Conservation (phyloP, 352 stramenopile genomes). For the Phytophthora citricola region DNA sequence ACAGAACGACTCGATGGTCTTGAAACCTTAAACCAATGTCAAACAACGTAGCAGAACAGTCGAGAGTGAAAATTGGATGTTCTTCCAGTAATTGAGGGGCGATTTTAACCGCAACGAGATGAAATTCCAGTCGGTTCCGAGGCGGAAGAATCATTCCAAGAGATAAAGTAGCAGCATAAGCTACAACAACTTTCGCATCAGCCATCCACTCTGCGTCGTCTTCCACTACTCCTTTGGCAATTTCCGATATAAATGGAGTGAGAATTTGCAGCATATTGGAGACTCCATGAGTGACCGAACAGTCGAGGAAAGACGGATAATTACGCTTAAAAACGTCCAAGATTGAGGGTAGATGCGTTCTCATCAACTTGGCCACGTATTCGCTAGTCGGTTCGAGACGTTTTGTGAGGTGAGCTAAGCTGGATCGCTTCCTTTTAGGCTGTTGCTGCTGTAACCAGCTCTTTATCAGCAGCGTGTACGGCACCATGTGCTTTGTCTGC, state of each 20-base stretch:
- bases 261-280: constrained; percentile 58
- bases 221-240: constrained; percentile 37
- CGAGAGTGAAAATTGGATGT: constrained; percentile 26
- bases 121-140: constrained; percentile 42
- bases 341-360: constrained; percentile 48
- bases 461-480: constrained; percentile 77
- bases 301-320: constrained; percentile 43
- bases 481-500: constrained; percentile 49
- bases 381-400: constrained; percentile 27
- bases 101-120: constrained; percentile 25
- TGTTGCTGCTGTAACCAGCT: constrained; percentile 52
- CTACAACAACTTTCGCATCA: constrained; percentile 47
- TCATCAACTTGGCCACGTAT: constrained; percentile 51
- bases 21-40: constrained; percentile 50
- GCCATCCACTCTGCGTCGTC: constrained; percentile 20
- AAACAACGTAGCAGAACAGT: constrained; percentile 39
- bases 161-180: constrained; percentile 43
- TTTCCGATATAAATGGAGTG: constrained; percentile 43
- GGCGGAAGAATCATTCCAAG: constrained; percentile 41
- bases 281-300: constrained; percentile 51
- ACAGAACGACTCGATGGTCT: constrained; percentile 36
- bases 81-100: constrained; percentile 36
- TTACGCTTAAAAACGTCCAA: constrained; percentile 67
- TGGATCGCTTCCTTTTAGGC: constrained; percentile 17
- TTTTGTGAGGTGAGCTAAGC: constrained; percentile 21